phyloP scores from a whole-genome alignment of 1,139 yeast genomes.

The Lodderomyces jiufengensis region DNA sequence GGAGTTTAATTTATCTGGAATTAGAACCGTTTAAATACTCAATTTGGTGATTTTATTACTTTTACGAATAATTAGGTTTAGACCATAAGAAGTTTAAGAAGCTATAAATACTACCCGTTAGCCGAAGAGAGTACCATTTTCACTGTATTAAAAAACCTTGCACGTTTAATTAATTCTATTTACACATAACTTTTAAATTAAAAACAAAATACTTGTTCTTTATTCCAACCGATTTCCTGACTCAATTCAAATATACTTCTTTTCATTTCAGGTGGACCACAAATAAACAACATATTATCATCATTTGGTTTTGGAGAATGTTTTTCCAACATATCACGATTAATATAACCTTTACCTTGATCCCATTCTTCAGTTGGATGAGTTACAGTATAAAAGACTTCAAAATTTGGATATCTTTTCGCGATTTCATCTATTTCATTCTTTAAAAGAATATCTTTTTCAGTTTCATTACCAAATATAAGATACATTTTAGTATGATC shows the following conservation, averaged over 20 bases:
- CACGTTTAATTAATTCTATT: too few relatives aligned
- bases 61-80: too few relatives aligned
- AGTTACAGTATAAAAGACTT: constrained; percentile 40
- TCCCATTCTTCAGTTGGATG: constrained; percentile 46
- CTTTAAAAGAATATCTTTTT: constrained; percentile 66
- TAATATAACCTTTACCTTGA: constrained; percentile 55
- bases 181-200: constrained; percentile 21
- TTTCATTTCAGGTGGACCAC: constrained; percentile 79
- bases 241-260: constrained; percentile 46
- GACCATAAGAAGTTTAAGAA: too few relatives aligned
- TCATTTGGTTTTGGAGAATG: constrained; percentile 40
- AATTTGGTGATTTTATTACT: too few relatives aligned
- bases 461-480: constrained; percentile 69
- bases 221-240: constrained; percentile 60
- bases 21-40: too few relatives aligned
- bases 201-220: constrained; percentile 71
- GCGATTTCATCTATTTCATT: constrained; percentile 69
- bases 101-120: too few relatives aligned
- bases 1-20: too few relatives aligned
- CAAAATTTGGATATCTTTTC: constrained; percentile 56
- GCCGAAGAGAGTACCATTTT: too few relatives aligned
- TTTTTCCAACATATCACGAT: constrained; percentile 51
- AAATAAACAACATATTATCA: constrained; percentile 55
- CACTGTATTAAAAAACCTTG: too few relatives aligned
- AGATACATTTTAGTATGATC: constrained; percentile 59